Evolutionary conservation across 805 yeast species (phyloP).

Genomic region (Metschnikowia lunata): DNA sequence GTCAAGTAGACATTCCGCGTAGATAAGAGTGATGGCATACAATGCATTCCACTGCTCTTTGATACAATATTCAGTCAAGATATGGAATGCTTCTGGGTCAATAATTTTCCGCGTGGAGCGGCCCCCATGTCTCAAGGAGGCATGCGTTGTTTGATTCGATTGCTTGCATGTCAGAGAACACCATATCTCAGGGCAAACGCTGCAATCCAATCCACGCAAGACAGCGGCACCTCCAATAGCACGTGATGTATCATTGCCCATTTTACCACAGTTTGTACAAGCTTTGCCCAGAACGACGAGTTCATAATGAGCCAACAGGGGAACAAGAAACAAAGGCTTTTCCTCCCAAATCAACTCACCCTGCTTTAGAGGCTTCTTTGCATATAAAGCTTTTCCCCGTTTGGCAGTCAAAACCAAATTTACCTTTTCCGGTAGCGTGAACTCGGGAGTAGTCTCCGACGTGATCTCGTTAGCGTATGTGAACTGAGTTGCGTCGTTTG

Average conservation of each 20-base stretch:
- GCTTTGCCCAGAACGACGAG: constrained; percentile 59
- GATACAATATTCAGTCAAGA: constrained; percentile 56
- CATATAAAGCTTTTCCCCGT: constrained; percentile 60
- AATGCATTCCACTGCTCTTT: constrained; percentile 67
- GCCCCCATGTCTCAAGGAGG: constrained; percentile 51
- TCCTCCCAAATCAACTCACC: constrained; percentile 64
- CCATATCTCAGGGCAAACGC: constrained; percentile 64
- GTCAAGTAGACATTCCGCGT: constrained; percentile 44
- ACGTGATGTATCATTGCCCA: constrained; percentile 32
- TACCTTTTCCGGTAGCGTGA: constrained; percentile 40
- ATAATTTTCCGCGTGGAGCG: constrained; percentile 34
- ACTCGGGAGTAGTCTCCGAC: constrained; percentile 46
- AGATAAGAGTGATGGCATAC: constrained; percentile 56
- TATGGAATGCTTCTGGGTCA: constrained; percentile 46
- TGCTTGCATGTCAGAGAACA: constrained; percentile 62
- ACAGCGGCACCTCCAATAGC: constrained; percentile 25
- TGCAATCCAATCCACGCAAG: constrained; percentile 58
- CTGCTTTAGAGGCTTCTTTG: constrained; percentile 41
- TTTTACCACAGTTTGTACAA: constrained; percentile 68
- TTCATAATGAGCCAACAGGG: constrained; percentile 62
- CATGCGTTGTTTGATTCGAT: constrained; percentile 47
- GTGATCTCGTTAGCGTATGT: constrained; percentile 52
- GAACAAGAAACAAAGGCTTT: constrained; percentile 52
- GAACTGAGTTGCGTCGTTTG: constrained; percentile 32
- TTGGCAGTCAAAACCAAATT: constrained; percentile 45